A percentile compares a stretch with the other conserved stretches of the same genome.
phyloP scores from a whole-genome alignment of 2,329 filamentous ascomycete species.

The Pseudopyrenochaeta lycopersici region DNA sequence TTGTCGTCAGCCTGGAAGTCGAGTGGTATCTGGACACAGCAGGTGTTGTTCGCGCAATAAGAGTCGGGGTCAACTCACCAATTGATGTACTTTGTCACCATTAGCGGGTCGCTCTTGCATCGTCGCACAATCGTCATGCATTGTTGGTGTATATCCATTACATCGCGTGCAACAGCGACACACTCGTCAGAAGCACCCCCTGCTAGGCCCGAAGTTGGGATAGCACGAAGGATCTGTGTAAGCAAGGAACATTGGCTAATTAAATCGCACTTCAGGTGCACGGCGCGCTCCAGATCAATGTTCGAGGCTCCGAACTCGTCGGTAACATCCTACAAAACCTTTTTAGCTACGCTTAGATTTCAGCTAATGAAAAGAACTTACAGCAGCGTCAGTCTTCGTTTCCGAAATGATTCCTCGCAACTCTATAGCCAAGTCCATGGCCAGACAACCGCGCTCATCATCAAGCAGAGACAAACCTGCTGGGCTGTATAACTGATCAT shows the following conservation, averaged over 20 bases:
- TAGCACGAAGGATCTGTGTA: neutral
- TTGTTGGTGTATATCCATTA: neutral
- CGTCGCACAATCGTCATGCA: neutral
- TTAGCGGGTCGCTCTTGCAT: neutral
- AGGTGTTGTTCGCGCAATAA: no score
- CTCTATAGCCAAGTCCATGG: neutral
- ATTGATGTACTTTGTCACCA: neutral
- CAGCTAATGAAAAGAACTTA: neutral
- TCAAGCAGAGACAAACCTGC: neutral
- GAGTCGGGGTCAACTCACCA: neutral
- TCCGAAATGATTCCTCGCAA: neutral
- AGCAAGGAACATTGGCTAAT: neutral
- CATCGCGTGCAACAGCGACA: neutral
- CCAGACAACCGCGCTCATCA: neutral
- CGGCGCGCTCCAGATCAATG: neutral
- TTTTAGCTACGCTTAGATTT: neutral
- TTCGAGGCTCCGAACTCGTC: neutral
- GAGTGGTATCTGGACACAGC: neutral
- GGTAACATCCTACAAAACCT: neutral
- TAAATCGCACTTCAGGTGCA: neutral
- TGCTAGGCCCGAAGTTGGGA: neutral
- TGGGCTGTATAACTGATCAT: neutral
- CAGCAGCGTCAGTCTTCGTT: neutral
- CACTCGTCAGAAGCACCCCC: neutral
- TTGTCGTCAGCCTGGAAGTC: neutral